Conservation (phyloP, 257 asterid species). For the Cynanchum wilfordii region DNA sequence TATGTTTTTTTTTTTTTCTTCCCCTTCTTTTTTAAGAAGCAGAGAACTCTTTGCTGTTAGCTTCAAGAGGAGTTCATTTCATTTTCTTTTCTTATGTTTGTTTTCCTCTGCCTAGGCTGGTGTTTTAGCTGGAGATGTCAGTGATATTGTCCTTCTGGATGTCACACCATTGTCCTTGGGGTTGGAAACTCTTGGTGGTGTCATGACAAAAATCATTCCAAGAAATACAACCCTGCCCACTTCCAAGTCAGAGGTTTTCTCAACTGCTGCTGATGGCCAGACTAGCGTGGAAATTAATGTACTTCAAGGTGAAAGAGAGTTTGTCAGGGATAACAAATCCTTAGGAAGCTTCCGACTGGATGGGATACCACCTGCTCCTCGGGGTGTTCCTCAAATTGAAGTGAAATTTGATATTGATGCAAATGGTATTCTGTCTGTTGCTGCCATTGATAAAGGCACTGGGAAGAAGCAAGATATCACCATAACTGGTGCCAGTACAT, state of each 20-base stretch:
- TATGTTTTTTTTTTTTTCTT: background rate
- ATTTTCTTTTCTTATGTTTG: background rate
- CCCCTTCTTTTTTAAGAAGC: background rate
- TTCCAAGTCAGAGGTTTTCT: slow-evolving; percentile 95
- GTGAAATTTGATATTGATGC: slow-evolving; percentile 97
- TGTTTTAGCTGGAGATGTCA: slow-evolving; percentile 95
- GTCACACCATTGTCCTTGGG: slow-evolving; percentile 89
- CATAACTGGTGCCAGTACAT: slow-evolving; percentile 96
- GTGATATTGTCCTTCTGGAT: slow-evolving; percentile 91
- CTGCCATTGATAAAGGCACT: slow-evolving; percentile 91
- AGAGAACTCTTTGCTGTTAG: background rate
- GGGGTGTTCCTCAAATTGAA: slow-evolving; percentile 98
- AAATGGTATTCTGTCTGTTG: slow-evolving; percentile 88
- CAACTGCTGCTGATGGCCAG: slow-evolving; percentile 99
- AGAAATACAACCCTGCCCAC: slow-evolving; percentile 93
- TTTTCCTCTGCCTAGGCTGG: slow-evolving; percentile 61
- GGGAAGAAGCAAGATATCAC: slow-evolving; percentile 98
- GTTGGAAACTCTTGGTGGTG: slow-evolving; percentile 98
- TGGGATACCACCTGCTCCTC: slow-evolving; percentile 98
- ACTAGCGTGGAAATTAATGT: slow-evolving; percentile 95
- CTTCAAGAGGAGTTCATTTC: background rate
- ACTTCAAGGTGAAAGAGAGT: slow-evolving; percentile 96
- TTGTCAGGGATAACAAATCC: slow-evolving; percentile 95
- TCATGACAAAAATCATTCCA: slow-evolving; percentile 93
- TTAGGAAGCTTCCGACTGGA: slow-evolving; percentile 97